Evolutionary conservation across 805 yeast species (phyloP), one percentile per base, ranked within the genome.

Genomic region (Pichia nanzhaoensis): DNA sequence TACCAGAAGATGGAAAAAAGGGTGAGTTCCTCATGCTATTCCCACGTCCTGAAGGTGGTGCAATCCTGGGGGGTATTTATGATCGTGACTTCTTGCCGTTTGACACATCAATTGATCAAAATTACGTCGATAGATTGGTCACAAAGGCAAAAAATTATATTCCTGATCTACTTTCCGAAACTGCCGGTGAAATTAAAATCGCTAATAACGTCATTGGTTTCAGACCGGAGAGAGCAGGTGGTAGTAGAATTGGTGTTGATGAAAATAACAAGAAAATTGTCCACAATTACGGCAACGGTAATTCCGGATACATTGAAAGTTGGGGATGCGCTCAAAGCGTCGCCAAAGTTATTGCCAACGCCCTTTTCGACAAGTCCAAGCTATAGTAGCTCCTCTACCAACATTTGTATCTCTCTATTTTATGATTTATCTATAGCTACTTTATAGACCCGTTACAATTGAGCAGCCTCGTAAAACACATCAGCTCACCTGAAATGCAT

Each of bases 11-110:
- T 0, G 46, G 49, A 8, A 61, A 62, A 50, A 33, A 37, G 3
- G 67, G 67, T 39, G 87, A 82, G 51, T 65, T 69, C 47, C 61
- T 80, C 32, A 80, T 80, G 63, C 60, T 75, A 24, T 76, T 82
- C 65, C 87, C 87, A 16, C 62, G 87, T 41, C 76, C 74, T 45
- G 87, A 81, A 57, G 86, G 87, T 12, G 83, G 84, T 40, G 66
- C 77, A 17, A 73, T 81, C 32, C 64, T 82, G 34, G 89, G 87
- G 5, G 87, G 87, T 1, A 58, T 62, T 27, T 57, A 58, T 42
- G 59, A 60, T 39, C 37, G 42, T 4, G 52, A 55, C 34, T 54
- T 59, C 12, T 46, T 52, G 2, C 37, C 32, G 1, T 56, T 38
- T 22, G 62, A 61, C 42, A 46, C 51, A 7, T 60, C 58, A 4